Conservation (phyloP, 148 eudicot species). For the Tetragonia tetragonoides region DNA sequence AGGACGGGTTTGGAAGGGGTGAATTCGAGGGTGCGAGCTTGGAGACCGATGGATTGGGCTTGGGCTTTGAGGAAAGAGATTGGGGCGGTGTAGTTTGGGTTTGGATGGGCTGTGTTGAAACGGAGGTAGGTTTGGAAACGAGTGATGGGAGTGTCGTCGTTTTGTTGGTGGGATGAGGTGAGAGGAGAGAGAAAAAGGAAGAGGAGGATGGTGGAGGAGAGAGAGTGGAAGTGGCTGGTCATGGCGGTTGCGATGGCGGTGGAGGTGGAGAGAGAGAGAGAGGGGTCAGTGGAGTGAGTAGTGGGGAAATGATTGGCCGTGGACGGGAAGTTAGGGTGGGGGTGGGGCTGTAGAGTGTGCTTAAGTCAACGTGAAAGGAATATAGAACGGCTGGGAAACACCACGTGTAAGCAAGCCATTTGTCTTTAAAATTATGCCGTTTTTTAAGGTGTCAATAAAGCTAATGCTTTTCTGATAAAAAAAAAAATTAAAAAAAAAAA, state of each 20-base stretch:
- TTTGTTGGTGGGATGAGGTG: conserved; percentile 7
- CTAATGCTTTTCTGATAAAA: too few relatives aligned
- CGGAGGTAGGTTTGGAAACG: conserved; percentile 70
- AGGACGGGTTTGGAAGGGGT: conserved; percentile 59
- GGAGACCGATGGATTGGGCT: conserved; percentile 54
- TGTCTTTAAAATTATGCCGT: too few relatives aligned
- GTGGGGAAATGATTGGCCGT: neutral
- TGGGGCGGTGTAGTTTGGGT: conserved; percentile 67
- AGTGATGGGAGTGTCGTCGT: conserved; percentile 31
- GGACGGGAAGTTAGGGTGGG: too few relatives aligned
- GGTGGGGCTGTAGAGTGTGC: too few relatives aligned
- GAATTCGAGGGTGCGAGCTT: conserved; percentile 39
- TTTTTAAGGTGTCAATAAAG: too few relatives aligned
- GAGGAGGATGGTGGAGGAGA: conserved; percentile 22
- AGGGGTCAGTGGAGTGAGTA: neutral
- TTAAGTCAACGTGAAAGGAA: neutral
- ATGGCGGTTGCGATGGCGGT: conserved; percentile 13
- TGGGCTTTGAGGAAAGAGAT: conserved; percentile 47
- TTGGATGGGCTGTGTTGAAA: conserved; percentile 88
- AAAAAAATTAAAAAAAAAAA: too few relatives aligned
- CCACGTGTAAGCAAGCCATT: too few relatives aligned
- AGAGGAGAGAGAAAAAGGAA: conserved; percentile 17
- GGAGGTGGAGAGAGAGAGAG: neutral
- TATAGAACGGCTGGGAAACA: too few relatives aligned
- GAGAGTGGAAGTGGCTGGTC: conserved; percentile 13